Conservation (phyloP, 352 stramenopile species). For the Globisporangium cederbergense region DNA sequence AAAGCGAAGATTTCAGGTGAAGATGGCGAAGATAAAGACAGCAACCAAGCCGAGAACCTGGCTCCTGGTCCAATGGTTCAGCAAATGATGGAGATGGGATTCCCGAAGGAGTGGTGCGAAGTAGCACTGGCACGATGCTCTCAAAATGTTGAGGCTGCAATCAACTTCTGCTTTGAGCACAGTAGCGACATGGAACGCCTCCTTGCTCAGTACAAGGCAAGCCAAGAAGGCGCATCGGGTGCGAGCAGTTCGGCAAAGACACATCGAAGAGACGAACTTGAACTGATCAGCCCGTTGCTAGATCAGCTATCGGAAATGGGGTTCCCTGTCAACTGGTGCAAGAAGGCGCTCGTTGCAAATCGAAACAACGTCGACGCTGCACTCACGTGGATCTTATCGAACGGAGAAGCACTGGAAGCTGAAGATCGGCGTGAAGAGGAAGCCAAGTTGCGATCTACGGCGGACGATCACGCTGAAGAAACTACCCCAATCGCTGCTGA, state of each 20-base stretch:
- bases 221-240: conserved; percentile 29
- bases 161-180: conserved; percentile 93
- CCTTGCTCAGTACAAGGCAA: conserved; percentile 72
- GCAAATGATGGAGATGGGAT: conserved; percentile 94
- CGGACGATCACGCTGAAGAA: conserved; percentile 29
- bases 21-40: conserved; percentile 21
- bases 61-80: conserved; percentile 72
- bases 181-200: conserved; percentile 89
- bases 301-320: conserved; percentile 92
- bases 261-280: conserved; percentile 45
- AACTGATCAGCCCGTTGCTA: conserved; percentile 67
- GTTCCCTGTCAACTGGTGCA: conserved; percentile 92
- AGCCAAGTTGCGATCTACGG: conserved; percentile 38
- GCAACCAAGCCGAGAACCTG: conserved; percentile 23
- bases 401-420: conserved; percentile 84
- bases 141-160: conserved; percentile 88
- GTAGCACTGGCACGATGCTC: conserved; percentile 81
- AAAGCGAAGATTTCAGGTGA: conserved; percentile 20
- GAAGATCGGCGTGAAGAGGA: conserved; percentile 87
- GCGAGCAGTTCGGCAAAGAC: conserved; percentile 21
- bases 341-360: conserved; percentile 86
- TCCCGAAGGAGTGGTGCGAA: conserved; percentile 91
- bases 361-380: conserved; percentile 89
- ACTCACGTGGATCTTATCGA: conserved; percentile 91
- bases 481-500: conserved; percentile 20